Percentiles rank a stretch among this genome's conserved stretches.
Evolutionary conservation across 257 asterid species (phyloP).

Genomic region (Fraxinus cuspidata): DNA sequence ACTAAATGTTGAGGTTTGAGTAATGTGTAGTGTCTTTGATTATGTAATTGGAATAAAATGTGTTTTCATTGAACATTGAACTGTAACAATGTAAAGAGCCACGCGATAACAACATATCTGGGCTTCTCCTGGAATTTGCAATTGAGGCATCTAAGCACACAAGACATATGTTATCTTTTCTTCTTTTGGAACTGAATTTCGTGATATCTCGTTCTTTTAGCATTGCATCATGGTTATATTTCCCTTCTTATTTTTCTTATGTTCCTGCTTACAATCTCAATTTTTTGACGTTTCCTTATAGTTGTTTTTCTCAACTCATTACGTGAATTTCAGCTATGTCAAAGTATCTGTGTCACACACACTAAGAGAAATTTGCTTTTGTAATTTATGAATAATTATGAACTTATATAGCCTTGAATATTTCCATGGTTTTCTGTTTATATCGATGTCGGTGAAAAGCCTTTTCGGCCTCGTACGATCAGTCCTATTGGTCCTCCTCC

Average conservation of each 20-base stretch:
- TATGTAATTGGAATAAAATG: constrained; percentile 5
- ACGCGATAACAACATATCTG: not conserved
- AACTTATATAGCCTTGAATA: constrained; percentile 16
- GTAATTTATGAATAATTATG: constrained; percentile 13
- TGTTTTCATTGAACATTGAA: constrained; percentile 8
- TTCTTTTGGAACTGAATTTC: constrained; percentile 2
- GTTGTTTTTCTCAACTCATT: not conserved
- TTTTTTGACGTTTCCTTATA: constrained; percentile 6
- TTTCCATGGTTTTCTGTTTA: constrained; percentile 21
- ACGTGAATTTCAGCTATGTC: not conserved
- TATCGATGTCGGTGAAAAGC: constrained; percentile 42
- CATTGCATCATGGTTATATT: not conserved
- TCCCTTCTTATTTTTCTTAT: constrained; percentile 16
- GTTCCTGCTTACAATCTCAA: constrained; percentile 4
- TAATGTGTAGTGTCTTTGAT: not conserved
- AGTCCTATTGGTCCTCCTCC: constrained; percentile 65
- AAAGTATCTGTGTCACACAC: not conserved
- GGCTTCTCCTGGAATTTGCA: constrained; percentile 15
- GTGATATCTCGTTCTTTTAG: constrained; percentile 13
- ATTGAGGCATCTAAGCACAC: not conserved
- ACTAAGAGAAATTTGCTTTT: not conserved
- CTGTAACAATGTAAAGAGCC: constrained; percentile 8
- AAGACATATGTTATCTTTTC: not conserved
- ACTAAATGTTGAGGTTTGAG: constrained; percentile 9
- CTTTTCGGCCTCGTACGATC: constrained; percentile 61